Evolutionary conservation across 768 basidiomycete genomes (phyloP).

Genomic region (Podaxis pistillaris): DNA sequence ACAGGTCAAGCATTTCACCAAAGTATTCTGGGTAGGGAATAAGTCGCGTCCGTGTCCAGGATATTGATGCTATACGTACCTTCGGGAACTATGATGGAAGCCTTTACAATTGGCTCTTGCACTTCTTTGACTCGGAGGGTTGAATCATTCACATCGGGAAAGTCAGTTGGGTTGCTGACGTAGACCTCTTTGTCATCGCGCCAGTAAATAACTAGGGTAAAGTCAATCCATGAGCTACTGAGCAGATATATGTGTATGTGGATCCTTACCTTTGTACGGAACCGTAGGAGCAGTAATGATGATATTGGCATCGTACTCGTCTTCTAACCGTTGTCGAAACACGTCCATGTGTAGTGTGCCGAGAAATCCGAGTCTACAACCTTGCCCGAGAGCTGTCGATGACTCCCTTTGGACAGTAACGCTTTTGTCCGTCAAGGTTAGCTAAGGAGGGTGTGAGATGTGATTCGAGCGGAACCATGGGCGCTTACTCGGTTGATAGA

Average conservation of each 20-base stretch:
- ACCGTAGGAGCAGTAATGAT: slow-evolving; percentile 97
- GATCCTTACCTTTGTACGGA: slow-evolving; percentile 73
- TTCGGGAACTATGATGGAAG: slow-evolving; percentile 93
- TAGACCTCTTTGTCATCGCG: slow-evolving; percentile 51
- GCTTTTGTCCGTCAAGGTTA: slow-evolving; percentile 83
- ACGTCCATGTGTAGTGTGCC: slow-evolving; percentile 97
- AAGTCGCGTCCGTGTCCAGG: neutral
- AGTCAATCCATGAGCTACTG: neutral
- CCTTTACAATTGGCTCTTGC: slow-evolving; percentile 91
- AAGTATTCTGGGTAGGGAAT: slow-evolving; percentile 65
- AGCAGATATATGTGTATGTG: neutral
- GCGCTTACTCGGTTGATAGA: slow-evolving; percentile 80
- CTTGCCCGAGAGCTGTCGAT: slow-evolving; percentile 92
- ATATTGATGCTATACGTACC: slow-evolving; percentile 40
- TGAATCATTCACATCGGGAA: slow-evolving; percentile 78
- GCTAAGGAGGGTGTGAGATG: slow-evolving; percentile 34
- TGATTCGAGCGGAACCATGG: slow-evolving; percentile 17
- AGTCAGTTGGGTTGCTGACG: slow-evolving; percentile 93
- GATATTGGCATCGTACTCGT: slow-evolving; percentile 93
- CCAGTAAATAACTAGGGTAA: slow-evolving; percentile 61
- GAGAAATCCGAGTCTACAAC: slow-evolving; percentile 91
- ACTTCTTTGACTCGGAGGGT: slow-evolving; percentile 65
- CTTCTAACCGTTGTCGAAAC: slow-evolving; percentile 92
- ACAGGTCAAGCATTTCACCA: slow-evolving; percentile 95
- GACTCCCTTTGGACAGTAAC: slow-evolving; percentile 91